Evolutionary conservation across 352 stramenopile genomes (phyloP), one percentile per base, ranked within the genome.

Genomic region (Phytophthora citricola): DNA sequence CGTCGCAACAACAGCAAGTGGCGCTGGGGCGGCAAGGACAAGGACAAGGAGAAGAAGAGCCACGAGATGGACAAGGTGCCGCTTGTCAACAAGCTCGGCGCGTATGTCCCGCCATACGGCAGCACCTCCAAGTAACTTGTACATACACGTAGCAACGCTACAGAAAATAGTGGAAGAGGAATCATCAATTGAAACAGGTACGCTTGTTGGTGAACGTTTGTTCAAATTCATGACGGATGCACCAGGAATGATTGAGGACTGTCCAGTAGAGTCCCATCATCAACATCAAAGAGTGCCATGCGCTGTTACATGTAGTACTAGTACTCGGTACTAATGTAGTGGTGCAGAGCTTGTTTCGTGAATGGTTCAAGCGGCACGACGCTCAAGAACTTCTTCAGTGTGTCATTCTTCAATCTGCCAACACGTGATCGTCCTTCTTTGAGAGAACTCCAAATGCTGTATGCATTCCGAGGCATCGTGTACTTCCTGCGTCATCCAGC

Each of bases 401-500:
- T 49, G n/a, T 43, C 24, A 67, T 46, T 54, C 8, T 1, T 32
- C 17, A 53, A 59, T 41, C 39, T 52, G 6, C 17, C 17, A 20
- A 20, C 17, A 20, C 17, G 17, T 20, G 17, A 20, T 20, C 17
- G 17, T 20, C 17, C 24, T 26, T 26, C 24, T 26, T 20, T 20
- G 17, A 20, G 17, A 20, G 17, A 20, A 20, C 17, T 20, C 17
- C 17, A 11, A 14, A 22, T 20, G 20, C 51, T 69, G 26, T 77
- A 79, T 53, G 59, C 74, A 43, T 58, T 73, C 55, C 60, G 60
- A 60, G 72, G 75, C 22, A 53, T 79, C 31, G 47, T 50, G 41
- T 87, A 83, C 69, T 83, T 81, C 50, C 39, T 83, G 22, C 66
- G 56, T 15, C 75, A 78, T 27, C 78, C 78, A 47, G 36, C 58